Base-by-base conservation (phyloP, 1,139 yeast species). In the Saccharomyces hybrid region DNA sequence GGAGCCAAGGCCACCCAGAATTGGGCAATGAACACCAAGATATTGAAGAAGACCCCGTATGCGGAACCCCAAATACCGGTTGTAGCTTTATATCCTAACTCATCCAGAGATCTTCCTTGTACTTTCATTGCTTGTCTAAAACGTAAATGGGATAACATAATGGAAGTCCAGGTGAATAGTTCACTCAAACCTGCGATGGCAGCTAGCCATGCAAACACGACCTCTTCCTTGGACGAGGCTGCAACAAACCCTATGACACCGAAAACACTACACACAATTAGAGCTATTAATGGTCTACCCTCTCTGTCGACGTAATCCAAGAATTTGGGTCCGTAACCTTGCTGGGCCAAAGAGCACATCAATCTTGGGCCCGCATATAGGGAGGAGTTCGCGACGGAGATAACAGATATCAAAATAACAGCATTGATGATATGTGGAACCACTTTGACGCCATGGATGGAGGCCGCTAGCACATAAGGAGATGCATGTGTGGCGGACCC, bases 161-260 rank as follows among this genome's bases (percentile, higher is more conserved):
- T 86, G 19, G 91, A 82, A 49, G 84, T 82, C 95, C 96, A 89
- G 4, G 95, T 86, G 72, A 88, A 86, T 58, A 89, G 75, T 14
- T 93, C 82, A 29, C 95, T 84, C 60, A 89, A 80, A 64, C 96
- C 96, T 19, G 95, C 85, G 48, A 89, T 74, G 26, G 96, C 86
- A 68, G 88, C 75, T 65, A 89, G 75, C 96, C 96, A 89, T 62
- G 75, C 76, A 71, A 89, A 89, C 14, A 88, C 86, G 21, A 75
- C 78, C 56, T 78, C 81, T 69, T 86, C 81, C 57, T 82, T 75
- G 21, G 77, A 70, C 52, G 84, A 78, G 42, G 93, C 88, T 9
- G 75, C 75, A 54, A 81, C 78, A 58, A 77, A 60, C 66, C 72
- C 59, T 64, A 66, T 78, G 71, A 57, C 78, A 76, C 73, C 96